Evolutionary conservation across 202 grass and related monocot genomes (phyloP), one percentile per base, ranked within the genome.

Genomic region (Bolboschoenoplectus hybrid): DNA sequence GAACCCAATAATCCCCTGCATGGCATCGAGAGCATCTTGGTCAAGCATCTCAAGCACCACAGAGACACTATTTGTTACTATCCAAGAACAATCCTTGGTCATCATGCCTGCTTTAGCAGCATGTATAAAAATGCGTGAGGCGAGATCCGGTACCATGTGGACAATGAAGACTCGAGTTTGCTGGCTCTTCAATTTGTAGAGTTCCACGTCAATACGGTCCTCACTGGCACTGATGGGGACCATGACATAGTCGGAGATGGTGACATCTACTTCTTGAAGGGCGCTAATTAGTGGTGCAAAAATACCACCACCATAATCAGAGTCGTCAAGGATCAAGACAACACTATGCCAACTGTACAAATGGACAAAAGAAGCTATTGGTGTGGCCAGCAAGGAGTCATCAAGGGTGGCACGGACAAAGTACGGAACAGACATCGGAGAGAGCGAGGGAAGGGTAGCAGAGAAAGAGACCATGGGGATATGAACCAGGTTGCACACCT

Each of bases 61-160:
- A 35, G 20, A 34, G 7, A 64, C 26, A 36, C 20, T 64, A 32
- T 64, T 64, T 35, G 62, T 64, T 35, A 64, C 62, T 64, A 64
- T 64, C 62, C 62, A 64, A 34, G 62, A 64, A 64, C 62, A 34
- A 64, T 35, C 62, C 8, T 64, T 64, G 62, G 62, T 7, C 62
- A 35, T 35, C 62, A 64, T 64, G 62, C 62, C 62, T 3, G 62
- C 62, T 64, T 64, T 64, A 64, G 20, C 62, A 64, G 62, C 62
- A 11, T 64, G 62, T 8, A 64, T 64, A 64, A 64, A 64, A 11
- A 35, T 35, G 10, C 62, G 62, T 35, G 62, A 64, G 1, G 62
- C 62, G 34, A 64, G 19, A 64, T 64, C 3, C 1, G 62, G 10
- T 10, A 32, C 7, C 62, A 64, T 64, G 20, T 64, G 62, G 62